A percentile compares a stretch with the other conserved stretches of the same genome.
phyloP scores from a whole-genome alignment of 2,329 filamentous ascomycete species.

The Fusarium paranaense region DNA sequence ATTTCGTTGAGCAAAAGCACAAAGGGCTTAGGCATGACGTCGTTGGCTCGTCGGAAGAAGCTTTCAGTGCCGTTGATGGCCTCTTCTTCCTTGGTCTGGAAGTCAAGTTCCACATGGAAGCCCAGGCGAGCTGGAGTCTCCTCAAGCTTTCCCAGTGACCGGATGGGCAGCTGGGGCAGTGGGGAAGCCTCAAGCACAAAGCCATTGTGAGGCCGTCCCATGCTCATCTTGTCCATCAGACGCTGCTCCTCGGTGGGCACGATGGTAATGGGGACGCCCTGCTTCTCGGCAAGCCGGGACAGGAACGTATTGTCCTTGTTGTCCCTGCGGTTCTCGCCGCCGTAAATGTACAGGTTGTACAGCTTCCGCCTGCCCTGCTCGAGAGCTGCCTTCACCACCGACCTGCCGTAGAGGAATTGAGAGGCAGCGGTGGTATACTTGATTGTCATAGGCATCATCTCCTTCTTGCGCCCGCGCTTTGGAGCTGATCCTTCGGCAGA shows the following conservation, averaged over 20 bases:
- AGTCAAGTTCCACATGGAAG: slow-evolving; percentile 70
- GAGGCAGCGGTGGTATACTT: slow-evolving; percentile 85
- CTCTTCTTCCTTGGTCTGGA: slow-evolving; percentile 80
- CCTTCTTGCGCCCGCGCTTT: slow-evolving; percentile 42
- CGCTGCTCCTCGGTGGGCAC: slow-evolving; percentile 72
- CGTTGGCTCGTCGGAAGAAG: slow-evolving; percentile 55
- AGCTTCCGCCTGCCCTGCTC: slow-evolving; percentile 74
- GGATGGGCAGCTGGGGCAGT: slow-evolving; percentile 77
- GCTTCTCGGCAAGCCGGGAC: slow-evolving; percentile 59
- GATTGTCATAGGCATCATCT: slow-evolving; percentile 53
- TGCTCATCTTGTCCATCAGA: slow-evolving; percentile 85
- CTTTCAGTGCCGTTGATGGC: slow-evolving; percentile 75
- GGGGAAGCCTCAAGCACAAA: slow-evolving; percentile 88
- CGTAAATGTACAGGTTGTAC: slow-evolving; percentile 86
- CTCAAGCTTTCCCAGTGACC: slow-evolving; percentile 63
- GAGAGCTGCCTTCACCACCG: slow-evolving; percentile 83
- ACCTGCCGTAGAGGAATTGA: slow-evolving; percentile 89
- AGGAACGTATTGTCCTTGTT: slow-evolving; percentile 59
- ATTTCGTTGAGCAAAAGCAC: slow-evolving; percentile 81
- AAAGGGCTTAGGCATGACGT: slow-evolving; percentile 68
- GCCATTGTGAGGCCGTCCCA: slow-evolving; percentile 88
- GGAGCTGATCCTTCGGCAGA: slow-evolving; percentile 1
- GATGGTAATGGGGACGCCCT: slow-evolving; percentile 66
- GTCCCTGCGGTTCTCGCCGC: slow-evolving; percentile 65
- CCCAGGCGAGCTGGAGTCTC: slow-evolving; percentile 57